Evolutionary conservation across 306 rosid genomes (phyloP).

Genomic region (Prunus armeniaca): DNA sequence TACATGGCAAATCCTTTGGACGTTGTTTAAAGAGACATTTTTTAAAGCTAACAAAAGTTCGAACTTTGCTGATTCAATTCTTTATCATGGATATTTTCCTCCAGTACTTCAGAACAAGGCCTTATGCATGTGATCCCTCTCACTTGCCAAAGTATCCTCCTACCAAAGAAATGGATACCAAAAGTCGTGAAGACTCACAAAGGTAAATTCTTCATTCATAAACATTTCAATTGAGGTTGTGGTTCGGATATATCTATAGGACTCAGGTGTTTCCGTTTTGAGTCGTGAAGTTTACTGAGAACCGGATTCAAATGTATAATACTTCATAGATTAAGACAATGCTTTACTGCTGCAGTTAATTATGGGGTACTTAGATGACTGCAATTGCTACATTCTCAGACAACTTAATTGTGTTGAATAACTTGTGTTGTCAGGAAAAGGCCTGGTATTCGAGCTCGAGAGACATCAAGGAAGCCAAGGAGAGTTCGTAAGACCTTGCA

Average conservation of each 20-base stretch:
- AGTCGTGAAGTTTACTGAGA: not conserved
- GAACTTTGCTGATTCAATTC: conserved; percentile 16
- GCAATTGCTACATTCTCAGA: not conserved
- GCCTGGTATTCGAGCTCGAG: conserved; percentile 42
- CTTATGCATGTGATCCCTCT: conserved; percentile 82
- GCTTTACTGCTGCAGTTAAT: not conserved
- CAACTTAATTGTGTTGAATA: not conserved
- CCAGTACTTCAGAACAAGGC: conserved; percentile 80
- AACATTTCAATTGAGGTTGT: conserved; percentile 1
- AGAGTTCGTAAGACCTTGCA: conserved; percentile 40
- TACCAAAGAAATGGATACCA: conserved; percentile 94
- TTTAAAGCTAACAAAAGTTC: not conserved
- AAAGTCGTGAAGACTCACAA: conserved; percentile 51
- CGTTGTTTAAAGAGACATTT: not conserved
- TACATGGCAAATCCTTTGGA: not conserved
- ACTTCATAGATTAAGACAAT: not conserved
- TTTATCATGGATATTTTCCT: conserved; percentile 1
- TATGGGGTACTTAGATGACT: not conserved
- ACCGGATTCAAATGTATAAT: not conserved
- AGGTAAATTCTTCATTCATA: conserved; percentile 35
- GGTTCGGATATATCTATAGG: not conserved
- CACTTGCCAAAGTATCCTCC: conserved; percentile 85
- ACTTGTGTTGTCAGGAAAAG: conserved; percentile 50
- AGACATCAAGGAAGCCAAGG: conserved; percentile 59
- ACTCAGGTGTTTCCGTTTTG: not conserved